phyloP scores from a whole-genome alignment of 495 filamentous ascomycete species.

The Daldinia childiae region DNA sequence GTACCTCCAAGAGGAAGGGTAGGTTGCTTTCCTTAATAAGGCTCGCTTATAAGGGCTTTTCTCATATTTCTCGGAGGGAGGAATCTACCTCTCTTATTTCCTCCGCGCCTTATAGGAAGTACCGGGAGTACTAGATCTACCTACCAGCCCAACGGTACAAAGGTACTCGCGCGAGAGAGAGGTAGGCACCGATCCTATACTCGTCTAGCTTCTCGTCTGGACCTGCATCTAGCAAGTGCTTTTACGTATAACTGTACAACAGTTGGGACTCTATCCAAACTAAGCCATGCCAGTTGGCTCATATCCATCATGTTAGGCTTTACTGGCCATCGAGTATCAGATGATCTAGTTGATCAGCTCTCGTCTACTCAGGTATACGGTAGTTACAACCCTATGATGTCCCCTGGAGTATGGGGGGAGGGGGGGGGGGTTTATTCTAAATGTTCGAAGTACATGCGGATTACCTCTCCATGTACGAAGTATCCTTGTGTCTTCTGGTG shows the following conservation, averaged over 20 bases:
- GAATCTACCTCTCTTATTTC: slow-evolving; percentile 1
- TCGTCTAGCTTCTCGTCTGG: slow-evolving; percentile 18
- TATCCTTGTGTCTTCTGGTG: neutral
- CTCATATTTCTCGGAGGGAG: neutral
- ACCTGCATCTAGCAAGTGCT: slow-evolving; percentile 31
- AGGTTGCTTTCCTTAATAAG: neutral
- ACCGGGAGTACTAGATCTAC: neutral
- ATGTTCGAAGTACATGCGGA: slow-evolving; percentile 27
- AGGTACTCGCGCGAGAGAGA: slow-evolving; percentile 2
- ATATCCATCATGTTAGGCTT: slow-evolving; percentile 39
- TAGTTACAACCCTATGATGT: slow-evolving; percentile 38
- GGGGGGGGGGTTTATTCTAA: slow-evolving; percentile 24
- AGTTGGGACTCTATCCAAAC: slow-evolving; percentile 38
- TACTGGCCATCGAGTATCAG: slow-evolving; percentile 39
- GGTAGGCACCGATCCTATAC: slow-evolving; percentile 7
- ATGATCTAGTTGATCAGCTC: slow-evolving; percentile 45
- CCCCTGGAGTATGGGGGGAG: slow-evolving; percentile 14
- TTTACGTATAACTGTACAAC: slow-evolving; percentile 37
- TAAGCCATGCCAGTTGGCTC: slow-evolving; percentile 36
- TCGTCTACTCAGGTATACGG: slow-evolving; percentile 24
- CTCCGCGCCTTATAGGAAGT: slow-evolving; percentile 7
- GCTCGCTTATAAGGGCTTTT: slow-evolving; percentile 3
- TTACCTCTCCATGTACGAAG: slow-evolving; percentile 11
- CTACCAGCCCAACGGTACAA: slow-evolving; percentile 6
- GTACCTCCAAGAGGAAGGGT: neutral